Conservation (phyloP, 1,284 basidiomycete species). For the Mycena sp. region DNA sequence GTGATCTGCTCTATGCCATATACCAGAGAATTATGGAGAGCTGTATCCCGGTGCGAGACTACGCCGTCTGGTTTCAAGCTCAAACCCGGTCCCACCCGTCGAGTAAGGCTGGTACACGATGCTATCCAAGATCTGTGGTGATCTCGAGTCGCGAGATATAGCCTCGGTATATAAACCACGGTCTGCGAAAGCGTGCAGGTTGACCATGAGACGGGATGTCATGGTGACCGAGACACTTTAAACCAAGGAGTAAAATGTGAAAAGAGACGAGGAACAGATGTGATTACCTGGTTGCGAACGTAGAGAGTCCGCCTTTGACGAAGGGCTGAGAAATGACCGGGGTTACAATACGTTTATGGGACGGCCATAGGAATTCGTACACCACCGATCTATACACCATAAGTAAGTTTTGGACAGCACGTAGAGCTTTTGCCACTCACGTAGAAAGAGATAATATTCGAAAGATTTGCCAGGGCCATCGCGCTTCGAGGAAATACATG, state of each 20-base stretch:
- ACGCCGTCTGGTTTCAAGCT: not conserved
- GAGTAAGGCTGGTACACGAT: not conserved
- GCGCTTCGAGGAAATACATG: not conserved
- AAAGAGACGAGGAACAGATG: not conserved
- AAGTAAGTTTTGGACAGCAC: not conserved
- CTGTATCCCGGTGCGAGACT: too few species aligned
- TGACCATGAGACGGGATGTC: slow-evolving; percentile 18
- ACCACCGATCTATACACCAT: not conserved
- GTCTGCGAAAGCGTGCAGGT: slow-evolving; percentile 5
- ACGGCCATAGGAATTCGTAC: not conserved
- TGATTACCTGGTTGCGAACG: not conserved
- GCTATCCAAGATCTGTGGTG: not conserved
- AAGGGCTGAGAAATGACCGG: not conserved
- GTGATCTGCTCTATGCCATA: too few species aligned
- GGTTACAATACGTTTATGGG: too few species aligned
- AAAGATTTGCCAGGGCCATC: slow-evolving; percentile 1
- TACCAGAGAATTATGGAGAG: too few species aligned
- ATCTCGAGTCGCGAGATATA: not conserved
- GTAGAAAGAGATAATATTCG: slow-evolving; percentile 4
- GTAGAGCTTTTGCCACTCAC: not conserved
- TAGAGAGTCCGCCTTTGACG: slow-evolving; percentile 1
- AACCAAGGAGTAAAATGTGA: too few species aligned
- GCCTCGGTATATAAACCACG: not conserved
- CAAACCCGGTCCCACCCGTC: not conserved
- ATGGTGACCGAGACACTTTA: slow-evolving; percentile 9